A percentile compares a stretch with the other conserved stretches of the same genome.
phyloP scores from a whole-genome alignment of 495 filamentous ascomycete genomes.

The Penicillium desertorum region DNA sequence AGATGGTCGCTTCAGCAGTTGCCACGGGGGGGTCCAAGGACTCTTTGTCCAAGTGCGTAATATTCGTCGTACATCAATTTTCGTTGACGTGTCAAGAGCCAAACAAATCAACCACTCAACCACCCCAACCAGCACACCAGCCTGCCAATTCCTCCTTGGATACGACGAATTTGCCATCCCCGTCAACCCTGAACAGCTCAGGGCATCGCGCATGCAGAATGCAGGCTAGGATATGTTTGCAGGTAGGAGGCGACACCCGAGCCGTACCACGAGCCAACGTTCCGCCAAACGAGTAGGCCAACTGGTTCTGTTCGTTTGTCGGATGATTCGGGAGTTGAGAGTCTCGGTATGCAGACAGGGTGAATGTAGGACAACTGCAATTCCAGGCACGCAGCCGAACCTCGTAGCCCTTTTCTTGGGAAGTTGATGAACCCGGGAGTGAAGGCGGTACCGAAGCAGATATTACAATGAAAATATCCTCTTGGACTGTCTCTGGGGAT shows the following conservation, averaged over 20 bases:
- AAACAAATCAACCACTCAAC: constrained; percentile 38
- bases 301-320: constrained; percentile 11
- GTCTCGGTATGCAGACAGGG: constrained; percentile 63
- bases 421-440: constrained; percentile 23
- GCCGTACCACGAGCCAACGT: constrained; percentile 37
- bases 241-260: constrained; percentile 56
- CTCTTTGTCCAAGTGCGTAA: background rate
- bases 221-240: constrained; percentile 89
- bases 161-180: constrained; percentile 53
- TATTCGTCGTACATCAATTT: background rate
- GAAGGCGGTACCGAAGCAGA: constrained; percentile 49
- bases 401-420: constrained; percentile 54
- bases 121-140: constrained; percentile 66
- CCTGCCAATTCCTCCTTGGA: constrained; percentile 69
- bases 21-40: background rate
- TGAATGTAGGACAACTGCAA: constrained; percentile 82
- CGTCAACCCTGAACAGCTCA: constrained; percentile 55
- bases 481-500: constrained; percentile 9
- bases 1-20: background rate
- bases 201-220: constrained; percentile 68
- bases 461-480: constrained; percentile 37
- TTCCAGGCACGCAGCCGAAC: constrained; percentile 79
- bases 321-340: constrained; percentile 14
- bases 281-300: constrained; percentile 52
- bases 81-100: background rate